Percentiles rank a stretch among this genome's conserved stretches.
Evolutionary conservation across 78 protist species (phyloP).

Genomic region (Pigoraptor vietnamica): DNA sequence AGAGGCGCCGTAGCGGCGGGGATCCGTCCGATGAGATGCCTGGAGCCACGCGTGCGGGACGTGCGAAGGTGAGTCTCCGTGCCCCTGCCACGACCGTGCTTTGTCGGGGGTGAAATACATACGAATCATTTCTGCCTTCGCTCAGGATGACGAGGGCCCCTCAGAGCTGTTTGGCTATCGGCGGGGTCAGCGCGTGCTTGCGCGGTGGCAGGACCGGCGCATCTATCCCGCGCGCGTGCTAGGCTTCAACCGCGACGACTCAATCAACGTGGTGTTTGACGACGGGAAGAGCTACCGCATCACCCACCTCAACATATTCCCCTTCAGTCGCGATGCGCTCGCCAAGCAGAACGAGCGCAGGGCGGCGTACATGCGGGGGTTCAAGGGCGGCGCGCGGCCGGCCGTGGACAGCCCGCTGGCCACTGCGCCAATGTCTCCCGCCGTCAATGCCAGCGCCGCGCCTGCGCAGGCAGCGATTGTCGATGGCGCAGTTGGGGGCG

Average conservation of each 20-base stretch:
- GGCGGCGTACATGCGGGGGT: no score
- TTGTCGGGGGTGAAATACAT: not conserved
- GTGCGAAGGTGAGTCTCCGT: not conserved
- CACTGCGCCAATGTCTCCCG: no score
- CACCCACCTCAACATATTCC: not conserved
- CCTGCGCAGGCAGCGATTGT: no score
- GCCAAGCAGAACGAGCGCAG: no score
- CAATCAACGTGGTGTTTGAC: not conserved
- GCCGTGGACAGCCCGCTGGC: no score
- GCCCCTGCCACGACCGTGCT: not conserved
- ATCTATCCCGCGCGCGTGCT: not conserved
- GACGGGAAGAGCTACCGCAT: not conserved
- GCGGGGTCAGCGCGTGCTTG: not conserved
- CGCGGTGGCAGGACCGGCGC: not conserved
- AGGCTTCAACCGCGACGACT: not conserved
- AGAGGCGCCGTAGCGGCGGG: not conserved
- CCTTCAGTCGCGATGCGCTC: not conserved
- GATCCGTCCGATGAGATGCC: not conserved
- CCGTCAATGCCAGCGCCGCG: no score
- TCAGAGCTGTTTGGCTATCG: not conserved
- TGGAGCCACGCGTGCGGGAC: not conserved
- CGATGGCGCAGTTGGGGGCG: no score
- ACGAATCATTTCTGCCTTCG: not conserved
- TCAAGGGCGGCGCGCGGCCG: no score
- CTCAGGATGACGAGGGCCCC: not conserved